phyloP scores from a whole-genome alignment of 192 early-diverging fungal genomes.

The Coemansia sp. region DNA sequence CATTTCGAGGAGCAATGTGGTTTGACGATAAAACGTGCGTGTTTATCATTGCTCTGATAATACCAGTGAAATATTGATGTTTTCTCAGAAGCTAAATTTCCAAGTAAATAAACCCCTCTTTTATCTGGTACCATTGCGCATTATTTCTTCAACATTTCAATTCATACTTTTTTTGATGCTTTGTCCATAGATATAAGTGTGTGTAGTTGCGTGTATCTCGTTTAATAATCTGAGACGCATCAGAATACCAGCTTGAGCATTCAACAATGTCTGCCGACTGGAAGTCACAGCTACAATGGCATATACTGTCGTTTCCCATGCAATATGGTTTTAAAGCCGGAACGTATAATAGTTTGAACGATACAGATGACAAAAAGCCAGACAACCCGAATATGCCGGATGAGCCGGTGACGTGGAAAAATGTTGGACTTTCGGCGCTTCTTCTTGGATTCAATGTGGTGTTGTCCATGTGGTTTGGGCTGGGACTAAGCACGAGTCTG shows the following conservation, averaged over 20 bases:
- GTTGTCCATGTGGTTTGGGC: conserved; percentile 63
- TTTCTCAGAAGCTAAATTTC: too few species aligned
- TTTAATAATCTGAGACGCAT: not conserved
- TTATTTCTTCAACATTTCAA: too few species aligned
- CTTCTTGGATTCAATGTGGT: conserved; percentile 61
- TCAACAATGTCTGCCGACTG: conserved; percentile 6
- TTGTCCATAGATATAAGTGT: too few species aligned
- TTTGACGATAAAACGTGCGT: too few species aligned
- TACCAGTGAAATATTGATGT: too few species aligned
- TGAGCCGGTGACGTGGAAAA: conserved; percentile 37
- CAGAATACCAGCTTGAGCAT: not conserved
- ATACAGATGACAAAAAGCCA: conserved; percentile 6
- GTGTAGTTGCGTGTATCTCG: too few species aligned
- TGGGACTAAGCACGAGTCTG: conserved; percentile 64
- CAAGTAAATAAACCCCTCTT: too few species aligned
- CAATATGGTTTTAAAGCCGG: not conserved
- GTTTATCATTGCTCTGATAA: too few species aligned
- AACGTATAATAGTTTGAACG: not conserved
- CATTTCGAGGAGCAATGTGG: too few species aligned
- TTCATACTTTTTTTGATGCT: too few species aligned
- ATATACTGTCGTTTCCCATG: conserved; percentile 13
- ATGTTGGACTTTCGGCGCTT: conserved; percentile 62
- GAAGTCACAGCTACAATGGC: conserved; percentile 30
- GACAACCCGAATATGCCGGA: conserved; percentile 38
- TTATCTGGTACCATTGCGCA: too few species aligned